A percentile compares a stretch with the other conserved stretches of the same genome.
Conservation (phyloP, 495 filamentous ascomycete genomes). For the Clohesyomyces aquaticus region DNA sequence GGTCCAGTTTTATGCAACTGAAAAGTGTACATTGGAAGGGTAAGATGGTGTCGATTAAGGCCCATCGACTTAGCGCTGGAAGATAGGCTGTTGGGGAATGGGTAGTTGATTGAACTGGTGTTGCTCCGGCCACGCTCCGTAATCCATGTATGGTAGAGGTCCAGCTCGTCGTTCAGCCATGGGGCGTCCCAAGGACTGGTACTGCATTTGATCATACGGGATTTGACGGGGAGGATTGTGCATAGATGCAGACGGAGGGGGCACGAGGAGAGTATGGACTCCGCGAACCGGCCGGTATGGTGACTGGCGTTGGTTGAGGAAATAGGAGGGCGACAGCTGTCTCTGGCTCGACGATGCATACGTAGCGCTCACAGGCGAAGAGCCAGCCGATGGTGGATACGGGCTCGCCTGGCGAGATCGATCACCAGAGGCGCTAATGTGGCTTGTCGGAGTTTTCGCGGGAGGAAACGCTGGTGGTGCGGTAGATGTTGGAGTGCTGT, state of each 20-base stretch:
- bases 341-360: slow-evolving; percentile 49
- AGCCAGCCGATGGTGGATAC: slow-evolving; percentile 43
- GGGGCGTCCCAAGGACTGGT: slow-evolving; percentile 81
- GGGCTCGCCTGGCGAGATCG: slow-evolving; percentile 48
- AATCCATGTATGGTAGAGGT: slow-evolving; percentile 70
- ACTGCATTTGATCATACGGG: slow-evolving; percentile 87
- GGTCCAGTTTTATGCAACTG: too few relatives aligned
- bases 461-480: slow-evolving; percentile 58
- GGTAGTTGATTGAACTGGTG: slow-evolving; percentile 30
- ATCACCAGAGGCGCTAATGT: slow-evolving; percentile 39
- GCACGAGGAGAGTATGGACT: slow-evolving; percentile 86
- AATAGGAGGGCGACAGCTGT: slow-evolving; percentile 66
- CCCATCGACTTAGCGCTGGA: slow-evolving; percentile 17
- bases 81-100: slow-evolving; percentile 35
- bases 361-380: slow-evolving; percentile 43
- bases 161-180: slow-evolving; percentile 77
- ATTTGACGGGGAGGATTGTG: slow-evolving; percentile 67
- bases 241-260: slow-evolving; percentile 78
- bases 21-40: not conserved
- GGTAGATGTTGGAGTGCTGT: slow-evolving; percentile 51
- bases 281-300: slow-evolving; percentile 90
- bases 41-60: not conserved
- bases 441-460: slow-evolving; percentile 40
- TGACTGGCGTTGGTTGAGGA: slow-evolving; percentile 69
- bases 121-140: slow-evolving; percentile 40